These are phyloP conservation scores for Sporisorium reilianum DNA, from an alignment of 1,284 basidiomycete genomes.

Conservation along the genomic window DNA sequence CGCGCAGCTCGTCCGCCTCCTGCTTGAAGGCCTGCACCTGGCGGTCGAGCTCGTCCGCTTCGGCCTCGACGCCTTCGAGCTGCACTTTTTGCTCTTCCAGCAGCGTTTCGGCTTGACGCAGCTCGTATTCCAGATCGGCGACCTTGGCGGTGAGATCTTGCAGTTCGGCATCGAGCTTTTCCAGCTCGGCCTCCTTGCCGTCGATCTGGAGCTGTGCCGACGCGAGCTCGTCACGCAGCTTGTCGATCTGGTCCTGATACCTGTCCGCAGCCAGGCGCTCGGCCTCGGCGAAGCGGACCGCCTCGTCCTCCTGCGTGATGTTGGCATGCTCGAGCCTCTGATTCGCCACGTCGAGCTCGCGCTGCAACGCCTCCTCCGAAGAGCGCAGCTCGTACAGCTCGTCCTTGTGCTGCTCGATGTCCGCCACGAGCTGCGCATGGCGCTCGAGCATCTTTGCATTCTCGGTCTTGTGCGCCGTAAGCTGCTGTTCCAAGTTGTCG, in stretches of 20 bases:
- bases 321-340: slow-evolving; percentile 54
- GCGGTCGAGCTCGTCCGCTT: slow-evolving; percentile 50
- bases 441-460: slow-evolving; percentile 54
- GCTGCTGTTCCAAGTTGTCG: slow-evolving; percentile 50
- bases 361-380: slow-evolving; percentile 45
- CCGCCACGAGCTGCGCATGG: slow-evolving; percentile 50
- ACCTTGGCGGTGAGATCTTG: slow-evolving; percentile 50
- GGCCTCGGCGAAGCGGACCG: slow-evolving; percentile 37
- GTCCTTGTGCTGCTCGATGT: slow-evolving; percentile 55
- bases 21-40: slow-evolving; percentile 53
- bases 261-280: slow-evolving; percentile 46
- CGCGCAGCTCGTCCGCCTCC: slow-evolving; percentile 63
- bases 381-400: slow-evolving; percentile 53
- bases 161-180: slow-evolving; percentile 57
- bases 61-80: slow-evolving; percentile 69
- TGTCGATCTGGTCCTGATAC: slow-evolving; percentile 52
- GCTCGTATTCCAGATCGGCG: slow-evolving; percentile 59
- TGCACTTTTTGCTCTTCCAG: slow-evolving; percentile 70
- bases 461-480: slow-evolving; percentile 48
- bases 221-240: slow-evolving; percentile 60
- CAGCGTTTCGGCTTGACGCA: slow-evolving; percentile 46
- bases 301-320: slow-evolving; percentile 53
- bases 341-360: slow-evolving; percentile 54
- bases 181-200: slow-evolving; percentile 59
- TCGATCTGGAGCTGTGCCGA: slow-evolving; percentile 62